phyloP scores from a whole-genome alignment of 805 yeast species.

The Isabelozyma heimii region DNA sequence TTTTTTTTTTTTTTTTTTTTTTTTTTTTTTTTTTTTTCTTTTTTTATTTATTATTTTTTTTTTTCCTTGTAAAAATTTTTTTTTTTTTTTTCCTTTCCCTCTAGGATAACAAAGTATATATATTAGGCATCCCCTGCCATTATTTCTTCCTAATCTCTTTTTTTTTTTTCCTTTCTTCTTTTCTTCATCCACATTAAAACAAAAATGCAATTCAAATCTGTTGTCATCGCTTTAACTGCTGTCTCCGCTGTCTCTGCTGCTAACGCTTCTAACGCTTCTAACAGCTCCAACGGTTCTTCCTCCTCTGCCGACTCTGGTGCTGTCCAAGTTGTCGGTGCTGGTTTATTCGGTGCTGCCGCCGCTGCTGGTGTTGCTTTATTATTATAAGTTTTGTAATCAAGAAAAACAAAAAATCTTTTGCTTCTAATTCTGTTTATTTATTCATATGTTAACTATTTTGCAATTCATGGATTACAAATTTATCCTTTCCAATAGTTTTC shows the following conservation, averaged over 20 bases:
- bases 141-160: not conserved
- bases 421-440: not conserved
- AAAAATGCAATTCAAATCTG: conserved; percentile 39
- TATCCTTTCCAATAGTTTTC: not conserved
- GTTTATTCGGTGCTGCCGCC: conserved; percentile 32
- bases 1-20: not conserved
- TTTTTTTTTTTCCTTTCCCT: not conserved
- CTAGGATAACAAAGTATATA: not conserved
- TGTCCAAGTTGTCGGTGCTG: conserved; percentile 24
- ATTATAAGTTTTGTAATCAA: conserved; percentile 19
- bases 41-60: not conserved
- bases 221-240: conserved; percentile 37
- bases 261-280: conserved; percentile 22
- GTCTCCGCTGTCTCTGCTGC: conserved; percentile 37
- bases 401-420: not conserved
- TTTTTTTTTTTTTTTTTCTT: not conserved
- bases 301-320: conserved; percentile 14
- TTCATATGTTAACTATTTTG: not conserved
- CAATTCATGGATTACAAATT: not conserved
- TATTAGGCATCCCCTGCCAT: not conserved
- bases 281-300: conserved; percentile 17
- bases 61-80: not conserved
- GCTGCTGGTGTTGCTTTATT: conserved; percentile 38
- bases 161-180: conserved; percentile 1
- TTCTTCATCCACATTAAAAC: not conserved